phyloP scores from a whole-genome alignment of 1,284 basidiomycete genomes.

The Pisolithus thermaeus region DNA sequence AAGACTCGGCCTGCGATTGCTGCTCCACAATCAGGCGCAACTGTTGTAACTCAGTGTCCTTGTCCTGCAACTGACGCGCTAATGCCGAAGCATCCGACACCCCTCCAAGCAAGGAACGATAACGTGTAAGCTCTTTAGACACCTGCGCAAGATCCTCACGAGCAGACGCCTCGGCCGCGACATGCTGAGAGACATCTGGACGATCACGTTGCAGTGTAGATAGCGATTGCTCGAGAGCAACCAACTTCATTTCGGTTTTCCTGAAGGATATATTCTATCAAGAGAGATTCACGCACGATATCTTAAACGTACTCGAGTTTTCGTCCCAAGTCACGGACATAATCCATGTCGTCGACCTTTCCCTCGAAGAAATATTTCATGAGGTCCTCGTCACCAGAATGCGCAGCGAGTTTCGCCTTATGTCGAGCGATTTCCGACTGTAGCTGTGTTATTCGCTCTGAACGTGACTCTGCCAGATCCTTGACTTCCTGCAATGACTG shows the following conservation, averaged over 20 bases:
- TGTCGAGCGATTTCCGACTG: slow-evolving; percentile 73
- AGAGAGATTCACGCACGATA: slow-evolving; percentile 5
- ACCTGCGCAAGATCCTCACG: slow-evolving; percentile 45
- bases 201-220: slow-evolving; percentile 38
- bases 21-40: slow-evolving; percentile 54
- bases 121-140: slow-evolving; percentile 49
- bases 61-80: slow-evolving; percentile 50
- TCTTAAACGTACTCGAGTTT: slow-evolving; percentile 47
- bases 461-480: slow-evolving; percentile 62
- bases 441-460: slow-evolving; percentile 72
- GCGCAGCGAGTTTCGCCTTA: slow-evolving; percentile 74
- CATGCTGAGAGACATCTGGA: slow-evolving; percentile 43
- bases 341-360: slow-evolving; percentile 52
- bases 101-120: slow-evolving; percentile 60
- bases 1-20: slow-evolving; percentile 60
- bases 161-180: slow-evolving; percentile 48
- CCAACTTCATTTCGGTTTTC: slow-evolving; percentile 43
- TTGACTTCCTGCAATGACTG: slow-evolving; percentile 70
- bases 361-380: slow-evolving; percentile 64
- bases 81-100: slow-evolving; percentile 49
- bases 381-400: slow-evolving; percentile 65
- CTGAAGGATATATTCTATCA: slow-evolving; percentile 31
- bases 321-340: slow-evolving; percentile 57
- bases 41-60: slow-evolving; percentile 56
- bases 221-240: slow-evolving; percentile 49